These are phyloP conservation scores for Yarrowia alimentaria DNA, from an alignment of 805 yeast genomes.

Conservation along the genomic window DNA sequence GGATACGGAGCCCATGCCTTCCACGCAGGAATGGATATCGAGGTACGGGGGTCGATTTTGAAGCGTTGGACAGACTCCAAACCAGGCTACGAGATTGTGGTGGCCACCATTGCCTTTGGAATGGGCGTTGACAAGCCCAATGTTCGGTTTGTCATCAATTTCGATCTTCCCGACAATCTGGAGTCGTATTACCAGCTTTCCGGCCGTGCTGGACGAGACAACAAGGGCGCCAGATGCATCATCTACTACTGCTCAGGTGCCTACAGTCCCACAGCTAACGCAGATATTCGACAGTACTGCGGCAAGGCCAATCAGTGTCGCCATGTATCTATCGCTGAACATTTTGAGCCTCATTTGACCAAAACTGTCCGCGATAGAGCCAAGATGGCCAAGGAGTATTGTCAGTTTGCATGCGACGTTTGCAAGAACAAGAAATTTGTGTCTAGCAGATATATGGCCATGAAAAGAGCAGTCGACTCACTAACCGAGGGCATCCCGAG, in stretches of 20 bases:
- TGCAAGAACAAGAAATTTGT: constrained; percentile 30
- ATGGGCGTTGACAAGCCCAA: constrained; percentile 98
- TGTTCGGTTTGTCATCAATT: constrained; percentile 85
- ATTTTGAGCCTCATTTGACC: constrained; percentile 31
- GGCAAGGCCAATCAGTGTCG: constrained; percentile 30
- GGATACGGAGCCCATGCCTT: constrained; percentile 73
- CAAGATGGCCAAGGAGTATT: constrained; percentile 27
- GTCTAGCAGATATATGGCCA: constrained; percentile 12
- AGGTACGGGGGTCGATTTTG: constrained; percentile 69
- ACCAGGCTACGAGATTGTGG: constrained; percentile 60
- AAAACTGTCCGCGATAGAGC: constrained; percentile 7
- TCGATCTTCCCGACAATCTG: constrained; percentile 79
- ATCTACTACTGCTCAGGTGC: constrained; percentile 54
- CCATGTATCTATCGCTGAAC: constrained; percentile 31
- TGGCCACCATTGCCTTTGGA: constrained; percentile 97
- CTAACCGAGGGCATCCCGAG: neutral
- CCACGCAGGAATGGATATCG: constrained; percentile 78
- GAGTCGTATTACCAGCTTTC: constrained; percentile 98
- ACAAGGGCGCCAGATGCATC: constrained; percentile 72
- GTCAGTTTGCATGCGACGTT: constrained; percentile 32
- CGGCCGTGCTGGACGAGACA: constrained; percentile 99
- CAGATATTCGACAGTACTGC: constrained; percentile 28
- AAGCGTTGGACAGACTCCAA: constrained; percentile 72
- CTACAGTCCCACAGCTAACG: constrained; percentile 13
- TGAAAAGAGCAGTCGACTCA: constrained; percentile 4